phyloP scores from a whole-genome alignment of 345 rosid genomes.

The Euphorbia peplus region DNA sequence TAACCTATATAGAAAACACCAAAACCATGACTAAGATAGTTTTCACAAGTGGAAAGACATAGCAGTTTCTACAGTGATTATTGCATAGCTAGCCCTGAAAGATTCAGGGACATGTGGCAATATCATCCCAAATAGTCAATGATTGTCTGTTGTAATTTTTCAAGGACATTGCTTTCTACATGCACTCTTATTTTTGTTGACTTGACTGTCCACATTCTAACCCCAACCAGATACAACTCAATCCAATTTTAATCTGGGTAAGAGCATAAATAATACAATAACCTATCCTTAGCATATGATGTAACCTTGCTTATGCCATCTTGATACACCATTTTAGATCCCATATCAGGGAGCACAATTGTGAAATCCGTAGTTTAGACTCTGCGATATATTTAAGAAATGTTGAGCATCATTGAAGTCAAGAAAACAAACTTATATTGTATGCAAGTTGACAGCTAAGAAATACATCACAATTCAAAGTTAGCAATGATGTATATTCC shows the following conservation, averaged over 20 bases:
- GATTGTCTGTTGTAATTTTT: not conserved
- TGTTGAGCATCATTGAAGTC: constrained; percentile 2
- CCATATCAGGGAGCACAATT: not conserved
- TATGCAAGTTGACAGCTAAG: constrained; percentile 23
- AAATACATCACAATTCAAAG: constrained; percentile 30
- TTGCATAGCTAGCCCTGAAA: not conserved
- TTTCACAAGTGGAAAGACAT: not conserved
- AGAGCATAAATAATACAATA: not conserved
- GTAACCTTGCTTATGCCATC: not conserved
- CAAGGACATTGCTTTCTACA: not conserved
- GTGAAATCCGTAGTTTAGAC: not conserved
- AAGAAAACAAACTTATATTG: constrained; percentile 6
- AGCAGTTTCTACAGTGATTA: not conserved
- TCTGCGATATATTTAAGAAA: not conserved
- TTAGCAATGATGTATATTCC: constrained; percentile 39
- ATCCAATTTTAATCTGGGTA: not conserved
- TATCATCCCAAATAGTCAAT: not conserved
- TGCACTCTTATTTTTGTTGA: not conserved
- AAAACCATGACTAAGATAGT: not conserved
- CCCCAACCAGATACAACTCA: not conserved
- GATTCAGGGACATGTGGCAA: not conserved
- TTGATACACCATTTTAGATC: not conserved
- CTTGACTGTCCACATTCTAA: not conserved
- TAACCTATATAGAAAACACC: not conserved
- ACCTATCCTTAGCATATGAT: not conserved